A percentile compares a stretch with the other conserved stretches of the same genome.
These are phyloP conservation scores for Escovopsis sp. DNA, from an alignment of 2,329 filamentous ascomycete species.

Conservation along the genomic window DNA sequence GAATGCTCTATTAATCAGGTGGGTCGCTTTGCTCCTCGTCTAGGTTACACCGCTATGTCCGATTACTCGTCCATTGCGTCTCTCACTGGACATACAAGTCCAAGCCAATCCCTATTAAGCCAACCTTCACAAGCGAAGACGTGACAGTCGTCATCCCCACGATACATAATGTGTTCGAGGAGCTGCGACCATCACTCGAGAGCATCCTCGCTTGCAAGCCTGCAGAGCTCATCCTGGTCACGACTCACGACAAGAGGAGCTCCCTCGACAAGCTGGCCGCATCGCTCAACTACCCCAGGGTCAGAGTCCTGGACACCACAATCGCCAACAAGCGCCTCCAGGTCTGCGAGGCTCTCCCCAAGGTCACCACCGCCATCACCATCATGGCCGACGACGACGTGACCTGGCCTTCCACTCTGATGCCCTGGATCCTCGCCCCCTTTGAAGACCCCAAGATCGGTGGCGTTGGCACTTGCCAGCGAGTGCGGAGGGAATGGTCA, in stretches of 20 bases:
- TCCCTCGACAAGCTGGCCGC: conserved; percentile 53
- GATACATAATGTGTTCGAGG: conserved; percentile 74
- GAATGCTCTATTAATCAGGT: neutral
- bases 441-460: conserved; percentile 77
- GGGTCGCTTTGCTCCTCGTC: neutral
- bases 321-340: conserved; percentile 94
- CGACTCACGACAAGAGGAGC: conserved; percentile 64
- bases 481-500: conserved; percentile 55
- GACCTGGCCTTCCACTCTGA: conserved; percentile 71
- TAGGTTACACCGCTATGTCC: conserved; percentile 77
- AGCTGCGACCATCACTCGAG: conserved; percentile 66
- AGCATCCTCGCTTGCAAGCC: conserved; percentile 60
- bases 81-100: conserved; percentile 82
- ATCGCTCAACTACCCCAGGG: conserved; percentile 42
- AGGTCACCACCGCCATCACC: conserved; percentile 70
- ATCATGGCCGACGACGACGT: conserved; percentile 95
- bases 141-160: conserved; percentile 91
- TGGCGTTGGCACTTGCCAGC: conserved; percentile 83
- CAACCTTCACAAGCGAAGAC: conserved; percentile 66
- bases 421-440: conserved; percentile 84
- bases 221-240: conserved; percentile 67
- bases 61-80: conserved; percentile 69
- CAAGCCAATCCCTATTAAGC: conserved; percentile 65
- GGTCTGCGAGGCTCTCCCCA: conserved; percentile 78
- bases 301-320: conserved; percentile 60